Conservation (phyloP, 805 yeast species). For the Suhomyces vadensis region DNA sequence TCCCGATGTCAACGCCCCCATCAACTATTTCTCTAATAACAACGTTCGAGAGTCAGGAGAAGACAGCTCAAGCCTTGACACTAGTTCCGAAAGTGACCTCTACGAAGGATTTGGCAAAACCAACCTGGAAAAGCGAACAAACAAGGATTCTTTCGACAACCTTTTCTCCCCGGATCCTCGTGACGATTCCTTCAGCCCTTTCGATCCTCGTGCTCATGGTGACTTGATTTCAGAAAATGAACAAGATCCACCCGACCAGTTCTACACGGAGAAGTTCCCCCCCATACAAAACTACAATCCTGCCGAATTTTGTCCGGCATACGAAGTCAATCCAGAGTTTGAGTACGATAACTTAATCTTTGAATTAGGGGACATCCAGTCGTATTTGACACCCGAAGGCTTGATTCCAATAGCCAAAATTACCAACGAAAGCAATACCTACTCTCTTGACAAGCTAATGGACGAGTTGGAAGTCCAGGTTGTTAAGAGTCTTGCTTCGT, state of each 20-base stretch:
- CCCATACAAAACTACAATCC: slow-evolving; percentile 8
- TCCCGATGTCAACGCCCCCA: slow-evolving; percentile 64
- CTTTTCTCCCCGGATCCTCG: no score
- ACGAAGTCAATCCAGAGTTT: slow-evolving; percentile 35
- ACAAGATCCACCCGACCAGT: background rate
- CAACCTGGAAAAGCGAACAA: no score
- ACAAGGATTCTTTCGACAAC: no score
- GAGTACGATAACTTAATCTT: slow-evolving; percentile 58
- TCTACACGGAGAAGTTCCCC: slow-evolving; percentile 1
- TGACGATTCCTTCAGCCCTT: no score
- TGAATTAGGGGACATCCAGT: slow-evolving; percentile 53
- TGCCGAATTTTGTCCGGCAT: slow-evolving; percentile 34
- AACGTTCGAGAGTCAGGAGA: background rate
- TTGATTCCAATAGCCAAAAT: slow-evolving; percentile 41
- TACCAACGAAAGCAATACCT: slow-evolving; percentile 31
- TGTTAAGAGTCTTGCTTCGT: slow-evolving; percentile 42
- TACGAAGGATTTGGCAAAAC: no score
- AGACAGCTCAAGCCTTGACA: background rate
- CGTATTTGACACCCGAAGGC: slow-evolving; percentile 48
- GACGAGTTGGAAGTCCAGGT: slow-evolving; percentile 68
- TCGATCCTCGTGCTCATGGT: no score
- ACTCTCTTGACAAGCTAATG: slow-evolving; percentile 50
- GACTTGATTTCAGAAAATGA: background rate
- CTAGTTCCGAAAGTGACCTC: no score
- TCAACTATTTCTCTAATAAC: slow-evolving; percentile 27